Base-by-base conservation (phyloP, 2,329 filamentous ascomycete genomes). In the Beauveria pseudobassiana region DNA sequence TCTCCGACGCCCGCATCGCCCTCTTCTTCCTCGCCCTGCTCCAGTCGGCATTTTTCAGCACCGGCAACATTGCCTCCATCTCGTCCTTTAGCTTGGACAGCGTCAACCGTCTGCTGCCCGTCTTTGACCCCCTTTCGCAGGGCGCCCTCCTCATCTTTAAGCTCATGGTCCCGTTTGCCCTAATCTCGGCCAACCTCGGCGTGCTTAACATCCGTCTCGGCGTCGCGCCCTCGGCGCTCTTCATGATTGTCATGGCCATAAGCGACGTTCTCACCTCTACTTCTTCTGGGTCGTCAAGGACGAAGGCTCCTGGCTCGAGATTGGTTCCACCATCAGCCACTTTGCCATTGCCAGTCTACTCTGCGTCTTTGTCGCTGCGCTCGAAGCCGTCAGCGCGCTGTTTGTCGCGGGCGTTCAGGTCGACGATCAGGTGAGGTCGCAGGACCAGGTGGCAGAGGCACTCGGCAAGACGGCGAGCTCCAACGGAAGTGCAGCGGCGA, bases 251-350 rank as follows among this genome's bases (percentile, higher is more conserved):
- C 56, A 96, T 97, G 85, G 90, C 89, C 0, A 85, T 96, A 57
- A 93, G 89, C 64, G 95, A 99, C 72, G 85, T 96, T 55, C 81
- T 98, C 72, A 98, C 95, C 80, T 99, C 58, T 91, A 95, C 69
- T 99, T 99, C 79, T 99, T 99, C 77, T 99, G 91, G 86, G 91
- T 96, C 69, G 95, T 99, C 51, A 90, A 89, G 69, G 95, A 99
- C 68, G 95, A 99, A 72, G 95, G 95, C 0, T 95, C 89, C 24
- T 99, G 95, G 95, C 77, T 99, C 63, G 95, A 99, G 72, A 99
- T 99, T 71, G 95, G 95, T 38, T 96, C 91, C 30, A 97, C 91
- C 3, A 99, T 99, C 67, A 96, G 86, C 70, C 93, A 98, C 73
- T 99, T 98, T 74, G 86, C 87, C 64, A 98, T 99, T 76, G 93